Conservation (phyloP, 768 basidiomycete genomes). For the Aureoboletus auriporus region DNA sequence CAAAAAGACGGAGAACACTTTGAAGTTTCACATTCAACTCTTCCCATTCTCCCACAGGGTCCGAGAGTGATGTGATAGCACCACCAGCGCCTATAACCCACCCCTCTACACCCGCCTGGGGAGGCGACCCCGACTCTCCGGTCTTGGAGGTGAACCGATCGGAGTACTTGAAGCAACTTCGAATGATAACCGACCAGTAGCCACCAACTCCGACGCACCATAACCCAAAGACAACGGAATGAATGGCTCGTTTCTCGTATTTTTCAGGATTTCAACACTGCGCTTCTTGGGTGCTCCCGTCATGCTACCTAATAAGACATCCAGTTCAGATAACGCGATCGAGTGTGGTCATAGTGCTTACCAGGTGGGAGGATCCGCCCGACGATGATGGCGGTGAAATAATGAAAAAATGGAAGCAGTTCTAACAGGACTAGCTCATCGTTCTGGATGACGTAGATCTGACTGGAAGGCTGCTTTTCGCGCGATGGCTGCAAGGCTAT, state of each 20-base stretch:
- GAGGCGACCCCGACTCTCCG: constrained; percentile 9
- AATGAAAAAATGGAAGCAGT: constrained; percentile 49
- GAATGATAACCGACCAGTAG: constrained; percentile 93
- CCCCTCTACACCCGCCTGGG: constrained; percentile 36
- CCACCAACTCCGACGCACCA: constrained; percentile 85
- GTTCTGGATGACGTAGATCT: constrained; percentile 71
- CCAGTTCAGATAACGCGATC: constrained; percentile 1
- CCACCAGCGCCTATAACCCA: constrained; percentile 92
- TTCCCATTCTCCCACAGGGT: constrained; percentile 86
- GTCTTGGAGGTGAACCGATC: constrained; percentile 22
- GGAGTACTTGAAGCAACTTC: constrained; percentile 82
- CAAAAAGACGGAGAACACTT: constrained; percentile 68
- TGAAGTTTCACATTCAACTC: constrained; percentile 88
- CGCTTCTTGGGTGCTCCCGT: constrained; percentile 96
- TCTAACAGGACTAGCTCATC: constrained; percentile 50
- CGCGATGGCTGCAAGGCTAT: constrained; percentile 70
- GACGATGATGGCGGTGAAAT: constrained; percentile 67
- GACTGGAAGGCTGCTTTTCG: constrained; percentile 56
- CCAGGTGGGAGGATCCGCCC: constrained; percentile 83
- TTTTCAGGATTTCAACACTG: constrained; percentile 84
- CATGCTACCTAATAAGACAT: constrained; percentile 76
- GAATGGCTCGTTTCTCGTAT: constrained; percentile 63
- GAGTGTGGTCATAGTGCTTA: constrained; percentile 26
- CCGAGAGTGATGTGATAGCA: constrained; percentile 90
- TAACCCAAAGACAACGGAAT: constrained; percentile 93